These are phyloP conservation scores for Lecanicillium sp. DNA, from an alignment of 2,329 filamentous ascomycete species.

Conservation along the genomic window DNA sequence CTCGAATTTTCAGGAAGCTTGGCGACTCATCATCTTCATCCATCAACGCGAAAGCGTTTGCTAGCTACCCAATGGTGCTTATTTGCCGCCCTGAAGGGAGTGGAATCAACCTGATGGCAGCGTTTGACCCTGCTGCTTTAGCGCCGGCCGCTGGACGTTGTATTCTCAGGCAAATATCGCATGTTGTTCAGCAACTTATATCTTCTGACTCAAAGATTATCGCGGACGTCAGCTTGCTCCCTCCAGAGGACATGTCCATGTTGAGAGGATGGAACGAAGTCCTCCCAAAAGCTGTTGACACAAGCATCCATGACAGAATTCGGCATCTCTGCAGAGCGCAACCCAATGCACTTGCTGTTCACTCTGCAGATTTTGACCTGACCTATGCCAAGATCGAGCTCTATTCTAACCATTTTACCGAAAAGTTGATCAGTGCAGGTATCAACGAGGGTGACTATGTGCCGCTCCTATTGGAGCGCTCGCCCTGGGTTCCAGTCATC, in stretches of 20 bases:
- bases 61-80: not conserved
- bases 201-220: slow-evolving; percentile 1
- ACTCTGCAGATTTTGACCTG: not conserved
- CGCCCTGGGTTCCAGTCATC: not conserved
- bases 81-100: not conserved
- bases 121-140: not conserved
- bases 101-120: not conserved
- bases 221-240: not conserved
- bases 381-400: slow-evolving; percentile 1
- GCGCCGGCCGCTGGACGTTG: not conserved
- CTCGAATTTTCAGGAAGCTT: not conserved
- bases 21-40: not conserved
- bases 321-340: slow-evolving; percentile 5
- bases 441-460: not conserved
- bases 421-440: not conserved
- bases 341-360: not conserved
- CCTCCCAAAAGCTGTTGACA: slow-evolving; percentile 1
- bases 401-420: slow-evolving; percentile 1
- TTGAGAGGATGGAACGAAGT: slow-evolving; percentile 1
- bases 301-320: slow-evolving; percentile 3
- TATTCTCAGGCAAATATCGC: not conserved
- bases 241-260: slow-evolving; percentile 1
- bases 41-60: too few relatives aligned
- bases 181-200: slow-evolving; percentile 4
- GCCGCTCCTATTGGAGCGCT: not conserved